A percentile compares a stretch with the other conserved stretches of the same genome.
These are phyloP conservation scores for Cadophora gregata DNA, from an alignment of 2,329 filamentous ascomycete species.

Conservation along the genomic window DNA sequence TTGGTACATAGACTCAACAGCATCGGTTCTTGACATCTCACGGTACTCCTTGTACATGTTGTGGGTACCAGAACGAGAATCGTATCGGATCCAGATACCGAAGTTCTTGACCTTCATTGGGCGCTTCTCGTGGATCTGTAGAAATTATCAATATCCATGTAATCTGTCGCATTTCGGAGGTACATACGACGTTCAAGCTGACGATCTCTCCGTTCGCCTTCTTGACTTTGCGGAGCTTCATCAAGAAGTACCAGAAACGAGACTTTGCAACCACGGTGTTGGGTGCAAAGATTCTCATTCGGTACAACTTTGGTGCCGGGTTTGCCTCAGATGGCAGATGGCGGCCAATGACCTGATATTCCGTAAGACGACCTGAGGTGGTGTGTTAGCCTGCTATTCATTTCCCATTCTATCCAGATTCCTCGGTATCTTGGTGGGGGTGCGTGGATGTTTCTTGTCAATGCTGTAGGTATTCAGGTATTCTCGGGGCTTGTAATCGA, in stretches of 20 bases:
- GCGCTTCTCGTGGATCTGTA: conserved; percentile 96
- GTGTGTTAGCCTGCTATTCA: conserved; percentile 38
- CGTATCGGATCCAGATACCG: conserved; percentile 99
- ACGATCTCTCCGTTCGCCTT: conserved; percentile 99
- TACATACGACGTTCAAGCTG: conserved; percentile 88
- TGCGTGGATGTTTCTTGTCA: background rate
- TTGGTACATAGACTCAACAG: conserved; percentile 96
- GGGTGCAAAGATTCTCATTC: conserved; percentile 99
- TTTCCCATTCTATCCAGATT: background rate
- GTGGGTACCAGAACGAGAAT: conserved; percentile 99
- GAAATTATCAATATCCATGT: conserved; percentile 28
- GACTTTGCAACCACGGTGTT: conserved; percentile 99
- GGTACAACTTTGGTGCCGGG: conserved; percentile 97
- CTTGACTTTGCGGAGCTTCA: conserved; percentile 99
- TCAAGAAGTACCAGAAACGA: conserved; percentile 99
- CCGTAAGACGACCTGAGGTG: conserved; percentile 89
- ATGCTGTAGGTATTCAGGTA: background rate
- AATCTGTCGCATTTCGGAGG: conserved; percentile 12
- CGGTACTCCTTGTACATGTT: conserved; percentile 99
- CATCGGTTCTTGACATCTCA: conserved; percentile 95
- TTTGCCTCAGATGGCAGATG: conserved; percentile 98
- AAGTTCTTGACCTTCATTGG: conserved; percentile 99
- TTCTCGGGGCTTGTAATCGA: background rate
- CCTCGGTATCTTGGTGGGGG: background rate
- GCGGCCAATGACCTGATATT: conserved; percentile 99